These are phyloP conservation scores for Hypoxylon cercidicola DNA, from an alignment of 495 filamentous ascomycete genomes.

Conservation along the genomic window DNA sequence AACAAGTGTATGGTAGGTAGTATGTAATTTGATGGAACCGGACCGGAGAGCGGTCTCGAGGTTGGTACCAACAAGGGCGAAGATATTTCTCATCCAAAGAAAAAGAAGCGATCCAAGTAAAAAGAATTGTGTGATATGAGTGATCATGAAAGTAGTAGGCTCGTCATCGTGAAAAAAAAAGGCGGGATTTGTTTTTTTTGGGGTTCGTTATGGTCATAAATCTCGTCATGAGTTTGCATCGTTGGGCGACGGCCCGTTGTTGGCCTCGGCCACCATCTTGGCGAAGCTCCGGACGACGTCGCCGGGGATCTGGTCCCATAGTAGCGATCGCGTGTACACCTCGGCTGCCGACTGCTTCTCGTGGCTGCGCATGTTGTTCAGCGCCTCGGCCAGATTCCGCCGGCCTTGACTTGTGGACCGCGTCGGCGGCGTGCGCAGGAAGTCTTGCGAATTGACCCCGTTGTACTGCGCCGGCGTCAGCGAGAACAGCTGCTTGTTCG, in stretches of 20 bases:
- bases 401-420: conserved; percentile 65
- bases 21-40: no score
- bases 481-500: conserved; percentile 88
- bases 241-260: conserved; percentile 47
- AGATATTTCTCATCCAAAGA: conserved; percentile 35
- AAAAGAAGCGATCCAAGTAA: conserved; percentile 27
- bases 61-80: conserved; percentile 13
- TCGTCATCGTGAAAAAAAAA: conserved; percentile 23
- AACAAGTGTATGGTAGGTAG: conserved; percentile 32
- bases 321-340: conserved; percentile 90
- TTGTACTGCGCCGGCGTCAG: conserved; percentile 91
- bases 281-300: conserved; percentile 94
- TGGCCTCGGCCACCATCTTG: conserved; percentile 78
- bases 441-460: conserved; percentile 77
- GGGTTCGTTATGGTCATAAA: conserved; percentile 40
- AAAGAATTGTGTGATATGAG: conserved; percentile 1
- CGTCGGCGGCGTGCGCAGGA: conserved; percentile 61
- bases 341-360: conserved; percentile 77
- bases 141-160: conserved; percentile 17
- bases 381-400: conserved; percentile 82
- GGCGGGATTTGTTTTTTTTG: conserved; percentile 24
- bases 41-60: no score
- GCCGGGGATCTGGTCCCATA: conserved; percentile 92
- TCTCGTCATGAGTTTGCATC: conserved; percentile 51
- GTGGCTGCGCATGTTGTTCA: conserved; percentile 78